A percentile compares a stretch with the other conserved stretches of the same genome.
phyloP scores from a whole-genome alignment of 331 rosid species.

The Phaseolus coccineus region DNA sequence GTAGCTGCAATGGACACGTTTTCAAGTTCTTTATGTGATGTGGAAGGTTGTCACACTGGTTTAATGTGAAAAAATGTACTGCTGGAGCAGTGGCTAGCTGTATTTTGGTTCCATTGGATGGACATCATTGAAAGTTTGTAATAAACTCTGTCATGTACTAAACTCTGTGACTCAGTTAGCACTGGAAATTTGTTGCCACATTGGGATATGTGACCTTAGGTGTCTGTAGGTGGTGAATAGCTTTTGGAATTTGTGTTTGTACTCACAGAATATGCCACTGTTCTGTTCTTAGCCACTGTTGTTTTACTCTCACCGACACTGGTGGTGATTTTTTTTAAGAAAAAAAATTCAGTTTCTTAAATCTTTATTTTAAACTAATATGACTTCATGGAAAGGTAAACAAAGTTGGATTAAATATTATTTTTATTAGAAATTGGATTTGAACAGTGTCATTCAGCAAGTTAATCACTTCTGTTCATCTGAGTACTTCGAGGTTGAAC shows the following conservation, averaged over 20 bases:
- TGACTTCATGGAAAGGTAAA: too few relatives aligned
- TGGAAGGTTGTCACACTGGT: conserved; percentile 15
- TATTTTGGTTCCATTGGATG: conserved; percentile 31
- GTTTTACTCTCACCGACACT: conserved; percentile 2
- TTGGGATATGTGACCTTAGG: neutral
- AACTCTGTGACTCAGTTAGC: neutral
- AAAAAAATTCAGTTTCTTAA: too few relatives aligned
- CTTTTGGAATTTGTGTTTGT: neutral
- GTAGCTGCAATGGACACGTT: neutral
- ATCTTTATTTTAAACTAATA: too few relatives aligned
- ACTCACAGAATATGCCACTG: neutral
- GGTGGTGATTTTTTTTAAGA: neutral
- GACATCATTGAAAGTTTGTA: neutral
- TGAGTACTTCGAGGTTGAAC: too few relatives aligned
- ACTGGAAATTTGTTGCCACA: neutral
- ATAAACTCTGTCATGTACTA: neutral
- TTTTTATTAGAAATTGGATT: too few relatives aligned
- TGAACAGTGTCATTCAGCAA: too few relatives aligned
- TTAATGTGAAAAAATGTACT: neutral
- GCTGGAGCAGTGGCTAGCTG: conserved; percentile 29
- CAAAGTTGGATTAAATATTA: too few relatives aligned
- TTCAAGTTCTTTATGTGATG: neutral
- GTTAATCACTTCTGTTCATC: too few relatives aligned
- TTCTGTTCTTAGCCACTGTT: neutral
- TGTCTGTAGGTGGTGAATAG: neutral